Conservation (phyloP, 1,284 basidiomycete species). For the Inonotus obliquus region DNA sequence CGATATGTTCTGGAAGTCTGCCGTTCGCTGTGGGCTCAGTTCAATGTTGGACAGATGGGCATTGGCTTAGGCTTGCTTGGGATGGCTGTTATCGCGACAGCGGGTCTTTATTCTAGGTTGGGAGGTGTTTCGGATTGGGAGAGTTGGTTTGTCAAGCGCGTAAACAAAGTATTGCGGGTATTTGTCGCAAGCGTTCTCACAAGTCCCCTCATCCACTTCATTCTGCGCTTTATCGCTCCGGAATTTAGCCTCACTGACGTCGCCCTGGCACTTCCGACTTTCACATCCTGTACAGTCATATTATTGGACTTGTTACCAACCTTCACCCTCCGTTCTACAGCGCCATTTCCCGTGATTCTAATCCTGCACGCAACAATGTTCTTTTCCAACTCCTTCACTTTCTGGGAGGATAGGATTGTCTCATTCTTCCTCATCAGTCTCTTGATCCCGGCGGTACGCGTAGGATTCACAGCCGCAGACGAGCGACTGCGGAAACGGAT, state of each 20-base stretch:
- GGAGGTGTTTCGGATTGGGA: slow-evolving; percentile 37
- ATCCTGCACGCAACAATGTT: slow-evolving; percentile 69
- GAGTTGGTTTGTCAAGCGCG: slow-evolving; percentile 32
- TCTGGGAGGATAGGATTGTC: slow-evolving; percentile 90
- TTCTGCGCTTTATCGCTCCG: slow-evolving; percentile 19
- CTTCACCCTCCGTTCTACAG: slow-evolving; percentile 25
- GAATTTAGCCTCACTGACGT: slow-evolving; percentile 9
- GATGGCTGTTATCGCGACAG: slow-evolving; percentile 42
- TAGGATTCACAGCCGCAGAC: slow-evolving; percentile 64
- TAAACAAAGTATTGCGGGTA: slow-evolving; percentile 33
- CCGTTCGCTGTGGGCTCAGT: slow-evolving; percentile 91
- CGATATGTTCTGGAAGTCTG: slow-evolving; percentile 67
- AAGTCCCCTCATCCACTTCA: slow-evolving; percentile 35
- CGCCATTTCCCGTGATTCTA: slow-evolving; percentile 46
- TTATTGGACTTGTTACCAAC: slow-evolving; percentile 24
- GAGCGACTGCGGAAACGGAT: slow-evolving; percentile 71
- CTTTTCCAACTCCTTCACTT: slow-evolving; percentile 89
- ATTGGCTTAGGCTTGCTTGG: slow-evolving; percentile 56
- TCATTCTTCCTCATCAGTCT: slow-evolving; percentile 71
- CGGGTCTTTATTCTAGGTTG: slow-evolving; percentile 45
- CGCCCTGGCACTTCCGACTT: slow-evolving; percentile 8
- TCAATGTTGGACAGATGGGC: slow-evolving; percentile 76
- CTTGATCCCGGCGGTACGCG: slow-evolving; percentile 51
- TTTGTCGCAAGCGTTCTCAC: slow-evolving; percentile 38
- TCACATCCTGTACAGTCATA: slow-evolving; percentile 35